Evolutionary conservation across 2,329 filamentous ascomycete species (phyloP).

Genomic region (Aspergillus awamori): DNA sequence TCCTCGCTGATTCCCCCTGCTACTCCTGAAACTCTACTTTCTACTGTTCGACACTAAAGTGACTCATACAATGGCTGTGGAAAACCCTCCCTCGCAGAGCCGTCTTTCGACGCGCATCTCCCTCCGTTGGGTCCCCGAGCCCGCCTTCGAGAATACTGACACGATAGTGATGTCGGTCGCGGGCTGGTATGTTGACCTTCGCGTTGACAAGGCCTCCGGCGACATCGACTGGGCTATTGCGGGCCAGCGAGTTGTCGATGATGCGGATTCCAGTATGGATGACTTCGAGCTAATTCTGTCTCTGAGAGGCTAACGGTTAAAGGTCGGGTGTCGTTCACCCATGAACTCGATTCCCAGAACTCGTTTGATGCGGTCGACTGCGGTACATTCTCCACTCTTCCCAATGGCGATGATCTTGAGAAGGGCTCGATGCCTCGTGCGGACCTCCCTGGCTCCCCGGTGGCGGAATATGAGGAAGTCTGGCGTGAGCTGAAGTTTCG

Average conservation of each 20-base stretch:
- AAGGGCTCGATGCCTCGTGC: constrained; percentile 43
- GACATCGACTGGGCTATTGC: constrained; percentile 50
- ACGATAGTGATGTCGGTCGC: constrained; percentile 48
- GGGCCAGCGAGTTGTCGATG: constrained; percentile 43
- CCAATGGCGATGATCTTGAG: constrained; percentile 47
- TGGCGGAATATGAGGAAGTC: constrained; percentile 64
- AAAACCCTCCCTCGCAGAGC: constrained; percentile 10
- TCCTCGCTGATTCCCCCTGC: neutral
- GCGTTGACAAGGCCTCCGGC: constrained; percentile 40
- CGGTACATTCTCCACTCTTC: constrained; percentile 41
- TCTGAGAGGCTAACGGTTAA: neutral
- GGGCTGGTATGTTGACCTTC: constrained; percentile 49
- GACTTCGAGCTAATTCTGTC: neutral
- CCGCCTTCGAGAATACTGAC: constrained; percentile 47
- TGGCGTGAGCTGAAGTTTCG: constrained; percentile 57
- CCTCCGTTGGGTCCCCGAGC: constrained; percentile 47
- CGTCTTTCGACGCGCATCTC: constrained; percentile 46
- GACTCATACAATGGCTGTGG: neutral
- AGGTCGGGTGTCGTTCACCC: constrained; percentile 44
- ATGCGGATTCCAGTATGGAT: constrained; percentile 38
- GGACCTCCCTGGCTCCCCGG: constrained; percentile 35
- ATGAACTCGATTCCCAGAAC: constrained; percentile 43
- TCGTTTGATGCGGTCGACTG: constrained; percentile 39
- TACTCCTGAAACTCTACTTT: no score
- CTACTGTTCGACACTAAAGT: neutral